A percentile compares a stretch with the other conserved stretches of the same genome.
phyloP scores from a whole-genome alignment of 2,329 filamentous ascomycete species.

The Monilinia polystroma region DNA sequence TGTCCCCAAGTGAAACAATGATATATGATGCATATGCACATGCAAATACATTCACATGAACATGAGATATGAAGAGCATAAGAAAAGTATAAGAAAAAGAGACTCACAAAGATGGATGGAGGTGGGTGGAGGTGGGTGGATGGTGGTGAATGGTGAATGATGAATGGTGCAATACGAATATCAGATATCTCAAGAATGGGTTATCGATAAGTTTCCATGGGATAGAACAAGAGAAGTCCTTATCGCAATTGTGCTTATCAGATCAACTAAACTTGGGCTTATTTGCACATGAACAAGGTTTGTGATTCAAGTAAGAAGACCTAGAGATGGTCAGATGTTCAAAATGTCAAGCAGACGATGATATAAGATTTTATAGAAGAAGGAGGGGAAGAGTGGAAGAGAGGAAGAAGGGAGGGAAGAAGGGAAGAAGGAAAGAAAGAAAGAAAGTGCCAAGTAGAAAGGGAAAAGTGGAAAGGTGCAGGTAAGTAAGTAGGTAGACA shows the following conservation, averaged over 20 bases:
- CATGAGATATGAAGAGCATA: neutral
- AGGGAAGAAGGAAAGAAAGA: neutral
- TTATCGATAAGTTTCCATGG: neutral
- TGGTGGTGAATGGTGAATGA: neutral
- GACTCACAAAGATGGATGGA: constrained; percentile 11
- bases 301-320: neutral
- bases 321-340: constrained; percentile 6
- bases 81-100: neutral
- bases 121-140: neutral
- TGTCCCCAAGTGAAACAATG: neutral
- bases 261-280: neutral
- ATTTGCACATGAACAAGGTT: constrained; percentile 15
- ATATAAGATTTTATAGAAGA: neutral
- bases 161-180: neutral
- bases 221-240: neutral
- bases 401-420: neutral
- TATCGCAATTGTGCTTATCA: constrained; percentile 16
- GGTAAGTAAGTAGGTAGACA: no score
- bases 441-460: neutral
- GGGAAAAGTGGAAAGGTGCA: no score
- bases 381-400: neutral
- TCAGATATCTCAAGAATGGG: neutral
- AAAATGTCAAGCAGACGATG: neutral
- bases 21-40: neutral
- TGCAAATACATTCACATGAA: neutral